Evolutionary conservation across 352 stramenopile species (phyloP).

Genomic region (Globisporangium iwayamae): DNA sequence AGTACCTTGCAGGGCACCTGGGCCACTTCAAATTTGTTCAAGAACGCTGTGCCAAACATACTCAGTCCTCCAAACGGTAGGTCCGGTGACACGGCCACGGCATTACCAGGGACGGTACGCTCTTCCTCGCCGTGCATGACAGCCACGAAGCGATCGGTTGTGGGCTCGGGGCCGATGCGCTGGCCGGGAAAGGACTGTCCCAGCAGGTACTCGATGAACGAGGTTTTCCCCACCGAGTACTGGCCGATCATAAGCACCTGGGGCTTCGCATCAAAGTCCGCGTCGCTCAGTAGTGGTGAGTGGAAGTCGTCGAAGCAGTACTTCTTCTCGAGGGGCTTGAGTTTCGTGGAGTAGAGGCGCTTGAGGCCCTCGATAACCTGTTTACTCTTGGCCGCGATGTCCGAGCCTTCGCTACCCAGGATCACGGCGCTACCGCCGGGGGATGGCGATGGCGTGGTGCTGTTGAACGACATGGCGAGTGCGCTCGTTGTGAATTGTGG

Average conservation of each 20-base stretch:
- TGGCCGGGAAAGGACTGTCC: slow-evolving; percentile 95
- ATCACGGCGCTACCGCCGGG: slow-evolving; percentile 21
- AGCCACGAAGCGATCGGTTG: slow-evolving; percentile 97
- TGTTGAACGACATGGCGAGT: slow-evolving; percentile 8
- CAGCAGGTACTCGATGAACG: slow-evolving; percentile 96
- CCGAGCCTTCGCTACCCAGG: slow-evolving; percentile 48
- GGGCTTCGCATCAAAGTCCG: slow-evolving; percentile 97
- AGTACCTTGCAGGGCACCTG: slow-evolving; percentile 94
- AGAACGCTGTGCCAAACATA: slow-evolving; percentile 97
- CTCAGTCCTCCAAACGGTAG: slow-evolving; percentile 92
- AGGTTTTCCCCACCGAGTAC: slow-evolving; percentile 98
- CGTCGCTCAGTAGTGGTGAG: slow-evolving; percentile 89
- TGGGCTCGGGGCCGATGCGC: slow-evolving; percentile 97
- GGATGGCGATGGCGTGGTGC: neutral
- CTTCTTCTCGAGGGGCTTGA: slow-evolving; percentile 87
- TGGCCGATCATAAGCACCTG: slow-evolving; percentile 98
- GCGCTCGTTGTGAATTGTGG: neutral
- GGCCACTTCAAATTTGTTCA: slow-evolving; percentile 97
- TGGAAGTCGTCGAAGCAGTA: slow-evolving; percentile 94
- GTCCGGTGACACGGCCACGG: slow-evolving; percentile 93
- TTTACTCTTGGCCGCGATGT: slow-evolving; percentile 66
- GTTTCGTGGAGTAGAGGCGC: slow-evolving; percentile 72
- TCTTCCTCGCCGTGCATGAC: slow-evolving; percentile 98
- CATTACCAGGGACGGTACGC: slow-evolving; percentile 96
- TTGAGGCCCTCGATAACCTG: slow-evolving; percentile 78